Evolutionary conservation across 192 early-diverging fungal species (phyloP), one percentile per base, ranked within the genome.

Genomic region (Chytriomyces hyalinus): DNA sequence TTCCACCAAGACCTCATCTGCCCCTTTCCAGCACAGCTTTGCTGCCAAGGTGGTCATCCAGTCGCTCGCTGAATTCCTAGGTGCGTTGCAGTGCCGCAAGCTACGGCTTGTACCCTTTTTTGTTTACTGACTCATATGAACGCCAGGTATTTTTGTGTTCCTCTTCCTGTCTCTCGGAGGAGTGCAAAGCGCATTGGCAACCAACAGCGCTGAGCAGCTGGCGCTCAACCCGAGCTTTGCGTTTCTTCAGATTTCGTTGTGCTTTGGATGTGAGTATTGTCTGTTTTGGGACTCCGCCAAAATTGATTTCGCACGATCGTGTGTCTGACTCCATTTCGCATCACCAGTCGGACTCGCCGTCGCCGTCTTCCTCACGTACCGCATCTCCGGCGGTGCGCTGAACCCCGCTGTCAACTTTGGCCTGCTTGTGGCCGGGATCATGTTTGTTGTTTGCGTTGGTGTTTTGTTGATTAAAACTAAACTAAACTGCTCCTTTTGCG

Each of bases 371-470:
- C 76, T 87, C 7, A 83, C 82, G 65, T 84, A 83, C 57, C 82
- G 83, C n/a, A 84, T 90, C 64, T 90, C 86, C 5, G 91, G 90
- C 10, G 86, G 90, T 8, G 80, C 82, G n/a, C 81, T 92, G 69
- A 92, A 92, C 73, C 90, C 91, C 6, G 88, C 90, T 24, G 82
- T 92, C 43, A 84, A 86, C n/a, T 53, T 92, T 9, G 81, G 85
- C 20, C 82, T 91, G 15, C 49, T 89, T 60, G 76, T 89, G 28
- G 81, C 85, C 20, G 87, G 90, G 28, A 81, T 86, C 68, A 70
- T 92, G 73, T 78, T 66, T 17, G 65, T 80, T 17, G 47, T 78
- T 17, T 82, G 76, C 24, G 0, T 59, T 72, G 6, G 6, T 65
- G 28, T 22, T 26, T 26, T 26, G 24, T 0, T 26, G 24, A 26